Evolutionary conservation across 208 protist species (phyloP), one percentile per base, ranked within the genome.

Genomic region (Jaenimonas drosophilae): DNA sequence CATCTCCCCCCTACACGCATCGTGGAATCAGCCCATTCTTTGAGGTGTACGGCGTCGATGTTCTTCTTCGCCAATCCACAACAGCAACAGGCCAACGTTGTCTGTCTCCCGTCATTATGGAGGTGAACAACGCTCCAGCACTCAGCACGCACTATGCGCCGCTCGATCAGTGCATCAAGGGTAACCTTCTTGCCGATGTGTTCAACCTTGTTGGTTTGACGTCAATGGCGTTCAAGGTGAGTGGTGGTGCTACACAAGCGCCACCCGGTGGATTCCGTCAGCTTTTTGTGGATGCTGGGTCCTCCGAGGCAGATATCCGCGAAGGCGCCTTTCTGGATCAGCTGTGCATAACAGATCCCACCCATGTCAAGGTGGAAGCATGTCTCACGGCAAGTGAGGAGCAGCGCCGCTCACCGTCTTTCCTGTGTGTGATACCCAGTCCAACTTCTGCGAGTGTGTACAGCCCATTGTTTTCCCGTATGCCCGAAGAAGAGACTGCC

Each of bases 41-140:
- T 47, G 76, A 94, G 66, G 38, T 91, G 1, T 94, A 85, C 39
- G 86, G 86, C 12, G 79, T 87, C 9, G 86, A 94, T 57, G 80
- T 94, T 11, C 49, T 94, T 11, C 59, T 94, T 2, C 26, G 41
- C 6, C 49, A 20, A 21, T 39, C 20, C 19, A 30, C 20, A 7
- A 4, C 29, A 1, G 14, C n/a, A 2, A 51, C 11, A 23, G 2
- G 32, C 30, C 36, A 38, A n/a, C 11, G 2, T 6, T 30, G 25
- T 21, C 43, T 74, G 27, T 27, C 14, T 1, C 82, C 82, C 1
- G 57, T 88, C 19, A 31, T 94, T 7, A 64, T 94, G 64, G 81
- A 94, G 59, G 71, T 91, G 7, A 94, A 94, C 49, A 81, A 85
- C 28, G 88, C 91, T 72, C 86, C 86, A 2, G 86, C 82, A 2